phyloP scores from a whole-genome alignment of 2,329 filamentous ascomycete genomes.

The Fusarium compactum region DNA sequence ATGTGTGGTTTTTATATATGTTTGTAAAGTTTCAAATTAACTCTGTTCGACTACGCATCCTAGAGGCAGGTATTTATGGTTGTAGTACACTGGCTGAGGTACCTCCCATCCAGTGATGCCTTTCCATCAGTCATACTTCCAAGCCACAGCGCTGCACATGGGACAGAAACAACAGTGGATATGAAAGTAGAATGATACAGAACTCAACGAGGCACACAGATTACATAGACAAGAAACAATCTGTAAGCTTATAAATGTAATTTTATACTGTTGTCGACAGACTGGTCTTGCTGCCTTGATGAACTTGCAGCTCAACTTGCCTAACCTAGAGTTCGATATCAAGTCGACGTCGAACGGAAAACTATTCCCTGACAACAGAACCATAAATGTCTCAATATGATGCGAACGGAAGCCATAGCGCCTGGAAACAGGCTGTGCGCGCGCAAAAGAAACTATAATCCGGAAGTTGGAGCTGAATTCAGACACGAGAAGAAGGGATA shows the following conservation, averaged over 20 bases:
- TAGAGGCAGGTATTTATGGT: neutral
- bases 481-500: constrained; percentile 10
- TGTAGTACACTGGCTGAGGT: neutral
- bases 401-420: constrained; percentile 5
- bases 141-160: neutral
- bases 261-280: neutral
- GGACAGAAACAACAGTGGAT: neutral
- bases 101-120: neutral
- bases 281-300: neutral
- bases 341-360: constrained; percentile 1
- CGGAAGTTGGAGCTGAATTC: neutral
- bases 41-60: neutral
- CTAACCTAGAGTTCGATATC: constrained; percentile 8
- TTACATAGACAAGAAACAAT: neutral
- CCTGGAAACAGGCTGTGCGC: constrained; percentile 4
- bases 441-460: neutral
- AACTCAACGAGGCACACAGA: neutral
- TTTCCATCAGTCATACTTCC: too few species aligned
- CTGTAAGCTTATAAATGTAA: neutral
- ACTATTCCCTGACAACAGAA: neutral
- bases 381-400: constrained; percentile 4
- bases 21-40: neutral
- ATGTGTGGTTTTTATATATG: neutral
- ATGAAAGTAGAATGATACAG: neutral
- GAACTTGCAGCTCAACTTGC: neutral